Base-by-base conservation (phyloP, 2,329 filamentous ascomycete species). In the Colletotrichum falcatum region DNA sequence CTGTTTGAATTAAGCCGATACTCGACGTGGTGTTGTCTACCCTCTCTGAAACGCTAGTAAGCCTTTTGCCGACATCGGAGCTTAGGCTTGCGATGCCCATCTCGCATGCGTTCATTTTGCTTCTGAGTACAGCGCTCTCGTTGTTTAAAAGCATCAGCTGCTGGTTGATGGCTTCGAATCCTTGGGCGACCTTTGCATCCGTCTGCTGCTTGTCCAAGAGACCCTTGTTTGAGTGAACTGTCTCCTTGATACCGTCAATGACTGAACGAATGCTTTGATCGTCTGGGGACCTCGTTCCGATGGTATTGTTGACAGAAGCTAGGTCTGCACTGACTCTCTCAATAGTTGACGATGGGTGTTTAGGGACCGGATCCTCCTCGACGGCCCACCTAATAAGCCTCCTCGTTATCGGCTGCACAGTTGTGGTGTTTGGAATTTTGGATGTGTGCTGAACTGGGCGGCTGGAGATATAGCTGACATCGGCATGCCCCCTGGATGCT, bases 341-440 rank as follows among this genome's bases (percentile, higher is more conserved):
- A 9, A 46, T 46, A 7, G 8, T 44, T 20, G 18, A 20, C 18
- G 9, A 20, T 14, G 18, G 39, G 12, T 39, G 7, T 11, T 39
- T 39, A 14, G 11, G 9, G 39, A 2, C 20, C 8, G 11, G 42
- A 16, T n/a, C 8, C 18, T 46, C 3, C 20, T 46, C 42, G 20
- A n/a, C 3, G 8, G 8, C 20, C 9, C 20, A 5, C 0, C 11
- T n/a, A 20, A 5, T 46, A 20, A 3, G 1, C n/a, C 20, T n/a
- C 1, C 7, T 46, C 20, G 9, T n/a, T 46, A 9, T n/a, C 3
- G 20, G 2, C 42, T n/a, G 42, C 42, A n/a, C 3, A n/a, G 20
- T 3, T 3, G 42, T 3, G 18, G 20, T n/a, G 20, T 11, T 7
- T 46, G 42, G 18, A 1, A 3, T 44, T 46, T 5, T 46, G 1